Conservation (phyloP, 2,329 filamentous ascomycete genomes). For the Chrysosporium queenslandicum region DNA sequence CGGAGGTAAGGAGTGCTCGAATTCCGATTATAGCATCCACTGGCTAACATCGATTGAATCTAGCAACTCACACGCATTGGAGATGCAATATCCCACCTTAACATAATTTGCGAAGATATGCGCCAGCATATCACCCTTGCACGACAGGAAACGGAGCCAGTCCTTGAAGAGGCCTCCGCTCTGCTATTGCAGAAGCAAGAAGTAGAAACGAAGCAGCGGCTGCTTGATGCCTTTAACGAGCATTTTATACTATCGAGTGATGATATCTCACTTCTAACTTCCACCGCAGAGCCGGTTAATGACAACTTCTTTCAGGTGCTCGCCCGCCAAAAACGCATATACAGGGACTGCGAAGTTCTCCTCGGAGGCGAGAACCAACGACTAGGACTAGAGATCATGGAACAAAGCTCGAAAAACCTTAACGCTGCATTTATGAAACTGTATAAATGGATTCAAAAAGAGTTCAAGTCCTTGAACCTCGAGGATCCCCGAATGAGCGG, state of each 20-base stretch:
- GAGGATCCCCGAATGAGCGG: slow-evolving; percentile 89
- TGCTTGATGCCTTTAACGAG: slow-evolving; percentile 64
- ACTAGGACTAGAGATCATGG: slow-evolving; percentile 80
- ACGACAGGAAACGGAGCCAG: slow-evolving; percentile 60
- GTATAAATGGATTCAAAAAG: slow-evolving; percentile 87
- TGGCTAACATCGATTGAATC: slow-evolving; percentile 13
- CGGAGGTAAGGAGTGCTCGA: slow-evolving; percentile 54
- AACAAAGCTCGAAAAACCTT: slow-evolving; percentile 74
- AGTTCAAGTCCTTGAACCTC: slow-evolving; percentile 84
- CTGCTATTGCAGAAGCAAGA: slow-evolving; percentile 64
- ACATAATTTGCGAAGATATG: slow-evolving; percentile 71
- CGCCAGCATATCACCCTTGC: slow-evolving; percentile 65
- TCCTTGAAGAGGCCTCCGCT: slow-evolving; percentile 65
- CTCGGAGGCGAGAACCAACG: slow-evolving; percentile 84
- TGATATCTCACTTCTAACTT: slow-evolving; percentile 64
- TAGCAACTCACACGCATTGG: slow-evolving; percentile 84
- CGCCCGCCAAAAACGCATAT: slow-evolving; percentile 71
- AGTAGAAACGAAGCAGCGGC: slow-evolving; percentile 66
- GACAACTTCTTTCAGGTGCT: slow-evolving; percentile 74
- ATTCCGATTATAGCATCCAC: background rate
- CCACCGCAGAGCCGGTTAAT: slow-evolving; percentile 70
- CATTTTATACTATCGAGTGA: slow-evolving; percentile 81
- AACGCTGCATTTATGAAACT: slow-evolving; percentile 91
- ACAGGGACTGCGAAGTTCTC: slow-evolving; percentile 77
- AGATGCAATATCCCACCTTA: slow-evolving; percentile 63